These are phyloP conservation scores for Lonicera japonica DNA, from an alignment of 129 eudicot species.

Conservation along the genomic window DNA sequence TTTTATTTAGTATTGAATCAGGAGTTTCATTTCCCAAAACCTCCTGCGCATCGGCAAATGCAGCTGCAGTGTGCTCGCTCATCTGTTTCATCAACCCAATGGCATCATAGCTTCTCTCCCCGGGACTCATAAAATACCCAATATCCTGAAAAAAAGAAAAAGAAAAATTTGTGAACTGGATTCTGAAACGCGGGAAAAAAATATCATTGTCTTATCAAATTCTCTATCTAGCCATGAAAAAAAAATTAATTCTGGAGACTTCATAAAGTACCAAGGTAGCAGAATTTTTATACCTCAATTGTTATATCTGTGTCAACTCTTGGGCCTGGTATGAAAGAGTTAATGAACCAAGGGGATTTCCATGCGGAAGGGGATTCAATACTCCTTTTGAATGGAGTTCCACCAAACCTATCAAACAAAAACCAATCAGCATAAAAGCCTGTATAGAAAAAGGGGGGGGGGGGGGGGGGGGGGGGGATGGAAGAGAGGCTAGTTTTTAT, in stretches of 20 bases:
- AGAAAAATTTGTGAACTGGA: too few relatives aligned
- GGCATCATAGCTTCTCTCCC: constrained; percentile 72
- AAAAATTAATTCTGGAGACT: too few relatives aligned
- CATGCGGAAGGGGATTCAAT: constrained; percentile 90
- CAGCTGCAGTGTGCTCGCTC: constrained; percentile 71
- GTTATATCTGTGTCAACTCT: constrained; percentile 74
- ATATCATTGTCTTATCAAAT: too few relatives aligned
- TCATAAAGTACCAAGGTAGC: too few relatives aligned
- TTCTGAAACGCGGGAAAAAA: neutral
- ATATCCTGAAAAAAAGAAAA: constrained; percentile 53
- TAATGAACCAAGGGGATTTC: constrained; percentile 88
- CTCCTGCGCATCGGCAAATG: constrained; percentile 80
- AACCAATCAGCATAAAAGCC: neutral
- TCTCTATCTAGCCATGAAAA: too few relatives aligned
- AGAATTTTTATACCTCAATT: constrained; percentile 41
- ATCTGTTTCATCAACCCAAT: constrained; percentile 82
- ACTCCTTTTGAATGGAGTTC: constrained; percentile 54
- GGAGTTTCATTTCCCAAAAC: constrained; percentile 86
- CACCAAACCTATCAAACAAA: constrained; percentile 40
- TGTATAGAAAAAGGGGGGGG: too few relatives aligned
- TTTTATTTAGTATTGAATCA: constrained; percentile 44
- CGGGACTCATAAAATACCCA: constrained; percentile 61
- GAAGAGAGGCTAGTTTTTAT: too few relatives aligned
- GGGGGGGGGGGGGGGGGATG: too few relatives aligned
- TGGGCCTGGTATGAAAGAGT: constrained; percentile 53